Evolutionary conservation across 106 monocot genomes (phyloP), one percentile per base, ranked within the genome.

Genomic region (Dioscorea alata): DNA sequence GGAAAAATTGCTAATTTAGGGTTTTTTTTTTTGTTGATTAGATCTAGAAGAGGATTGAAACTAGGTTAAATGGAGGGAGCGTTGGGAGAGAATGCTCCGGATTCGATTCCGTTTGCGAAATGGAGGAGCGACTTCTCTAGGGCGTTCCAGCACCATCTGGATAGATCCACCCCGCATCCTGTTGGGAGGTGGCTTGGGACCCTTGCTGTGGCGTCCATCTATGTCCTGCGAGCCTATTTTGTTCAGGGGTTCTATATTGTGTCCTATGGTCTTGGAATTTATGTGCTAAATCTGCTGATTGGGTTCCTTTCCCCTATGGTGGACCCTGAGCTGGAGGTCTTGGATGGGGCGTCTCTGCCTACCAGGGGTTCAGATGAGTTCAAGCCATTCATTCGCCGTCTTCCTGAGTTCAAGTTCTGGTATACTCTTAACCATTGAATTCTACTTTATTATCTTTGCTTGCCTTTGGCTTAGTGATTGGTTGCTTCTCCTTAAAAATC

Each of bases 281-380:
- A 68, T 60, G 58, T 80, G 57, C 70, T 80, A 25, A 80, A 80
- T 63, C 69, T 81, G 59, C 63, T 75, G 42, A 88, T 88, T 22
- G 88, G 88, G 12, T 88, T 88, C 52, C 84, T 88, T 7, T 88
- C 88, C 20, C 88, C 84, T 33, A 81, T 84, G 73, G 84, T 79
- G 28, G 84, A 88, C 66, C 88, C 88, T 21, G 88, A 88, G 70
- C 59, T 84, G 58, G 88, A 88, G 50, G 63, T 35, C 8, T 20
- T 72, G 23, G 88, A 88, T 12, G 82, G 84, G 32, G 70, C 88
- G 0, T 57, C 78, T 15, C 70, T 88, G 4, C 81, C 81, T 9
- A 73, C 73, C 52, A 72, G 69, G 64, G 81, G 81, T 12, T 73
- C 68, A 8, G 81, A 82, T 53, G 81, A 82, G 76, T 82, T 82